These are phyloP conservation scores for Apiotrichum porosum DNA, from an alignment of 1,284 basidiomycete genomes.

Conservation along the genomic window DNA sequence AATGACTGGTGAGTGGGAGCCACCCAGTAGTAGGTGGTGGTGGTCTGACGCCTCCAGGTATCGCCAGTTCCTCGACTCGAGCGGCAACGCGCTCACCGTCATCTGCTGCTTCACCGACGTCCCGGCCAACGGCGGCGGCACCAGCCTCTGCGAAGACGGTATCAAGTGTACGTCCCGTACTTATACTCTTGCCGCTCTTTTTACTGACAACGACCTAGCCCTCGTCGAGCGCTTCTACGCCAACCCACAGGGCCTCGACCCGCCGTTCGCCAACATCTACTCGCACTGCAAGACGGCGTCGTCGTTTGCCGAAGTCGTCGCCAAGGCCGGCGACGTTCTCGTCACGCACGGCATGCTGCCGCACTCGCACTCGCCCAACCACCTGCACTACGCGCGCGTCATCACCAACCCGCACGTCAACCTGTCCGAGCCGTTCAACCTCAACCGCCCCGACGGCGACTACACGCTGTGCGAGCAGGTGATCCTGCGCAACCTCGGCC, in stretches of 20 bases:
- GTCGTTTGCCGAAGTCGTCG: conserved; percentile 16
- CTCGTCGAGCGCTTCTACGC: conserved; percentile 24
- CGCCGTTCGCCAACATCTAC: conserved; percentile 20
- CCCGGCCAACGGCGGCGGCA: conserved; percentile 24
- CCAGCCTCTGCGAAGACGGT: conserved; percentile 25
- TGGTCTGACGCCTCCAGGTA: conserved; percentile 16
- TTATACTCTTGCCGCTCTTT: too few relatives aligned
- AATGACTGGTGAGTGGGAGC: conserved; percentile 28
- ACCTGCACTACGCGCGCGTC: conserved; percentile 29
- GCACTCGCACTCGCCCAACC: conserved; percentile 26
- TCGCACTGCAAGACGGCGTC: conserved; percentile 13
- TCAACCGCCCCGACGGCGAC: conserved; percentile 29
- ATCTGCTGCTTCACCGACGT: conserved; percentile 34
- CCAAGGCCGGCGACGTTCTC: conserved; percentile 28
- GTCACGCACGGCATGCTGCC: conserved; percentile 33
- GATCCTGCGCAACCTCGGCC: conserved; percentile 28
- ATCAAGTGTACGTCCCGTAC: conserved; percentile 18
- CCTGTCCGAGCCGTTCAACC: conserved; percentile 26
- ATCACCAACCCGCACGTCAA: conserved; percentile 38
- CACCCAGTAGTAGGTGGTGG: too few relatives aligned
- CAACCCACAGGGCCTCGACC: conserved; percentile 31
- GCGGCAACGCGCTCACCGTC: conserved; percentile 30
- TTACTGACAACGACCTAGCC: conserved; percentile 5
- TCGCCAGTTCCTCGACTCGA: conserved; percentile 31
- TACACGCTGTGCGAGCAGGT: conserved; percentile 36